These are phyloP conservation scores for Amanita polypyramis DNA, from an alignment of 768 basidiomycete species.

Conservation along the genomic window DNA sequence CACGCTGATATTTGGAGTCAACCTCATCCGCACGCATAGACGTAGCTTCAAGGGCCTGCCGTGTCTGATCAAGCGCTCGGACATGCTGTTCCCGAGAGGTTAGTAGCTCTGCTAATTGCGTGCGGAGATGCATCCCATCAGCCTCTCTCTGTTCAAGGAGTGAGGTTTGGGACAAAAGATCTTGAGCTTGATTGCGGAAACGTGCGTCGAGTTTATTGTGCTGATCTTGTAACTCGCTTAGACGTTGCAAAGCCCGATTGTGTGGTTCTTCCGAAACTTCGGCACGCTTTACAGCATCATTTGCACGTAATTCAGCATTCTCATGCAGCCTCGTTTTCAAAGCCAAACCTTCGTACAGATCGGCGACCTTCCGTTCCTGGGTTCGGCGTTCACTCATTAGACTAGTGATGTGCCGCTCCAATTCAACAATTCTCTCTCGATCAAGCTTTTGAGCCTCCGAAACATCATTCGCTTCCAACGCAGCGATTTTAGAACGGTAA, in stretches of 20 bases:
- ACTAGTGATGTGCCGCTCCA: slow-evolving; percentile 61
- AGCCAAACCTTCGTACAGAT: slow-evolving; percentile 63
- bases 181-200: slow-evolving; percentile 69
- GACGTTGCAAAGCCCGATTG: slow-evolving; percentile 48
- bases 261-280: slow-evolving; percentile 65
- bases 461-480: slow-evolving; percentile 63
- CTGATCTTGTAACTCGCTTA: slow-evolving; percentile 60
- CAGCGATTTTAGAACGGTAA: slow-evolving; percentile 90
- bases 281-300: slow-evolving; percentile 66
- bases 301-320: slow-evolving; percentile 69
- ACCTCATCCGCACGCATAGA: slow-evolving; percentile 72
- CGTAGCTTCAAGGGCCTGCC: slow-evolving; percentile 64
- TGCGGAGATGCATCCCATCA: slow-evolving; percentile 53
- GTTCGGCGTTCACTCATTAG: slow-evolving; percentile 51
- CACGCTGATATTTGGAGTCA: slow-evolving; percentile 60
- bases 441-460: slow-evolving; percentile 63
- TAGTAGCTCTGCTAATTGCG: slow-evolving; percentile 63
- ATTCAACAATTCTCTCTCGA: slow-evolving; percentile 61
- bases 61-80: slow-evolving; percentile 79
- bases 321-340: slow-evolving; percentile 69
- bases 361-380: slow-evolving; percentile 62
- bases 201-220: slow-evolving; percentile 49
- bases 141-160: slow-evolving; percentile 69
- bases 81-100: slow-evolving; percentile 76
- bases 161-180: slow-evolving; percentile 64